Evolutionary conservation across 129 eudicot species (phyloP), one percentile per base, ranked within the genome.

Genomic region (Silybum marianum): DNA sequence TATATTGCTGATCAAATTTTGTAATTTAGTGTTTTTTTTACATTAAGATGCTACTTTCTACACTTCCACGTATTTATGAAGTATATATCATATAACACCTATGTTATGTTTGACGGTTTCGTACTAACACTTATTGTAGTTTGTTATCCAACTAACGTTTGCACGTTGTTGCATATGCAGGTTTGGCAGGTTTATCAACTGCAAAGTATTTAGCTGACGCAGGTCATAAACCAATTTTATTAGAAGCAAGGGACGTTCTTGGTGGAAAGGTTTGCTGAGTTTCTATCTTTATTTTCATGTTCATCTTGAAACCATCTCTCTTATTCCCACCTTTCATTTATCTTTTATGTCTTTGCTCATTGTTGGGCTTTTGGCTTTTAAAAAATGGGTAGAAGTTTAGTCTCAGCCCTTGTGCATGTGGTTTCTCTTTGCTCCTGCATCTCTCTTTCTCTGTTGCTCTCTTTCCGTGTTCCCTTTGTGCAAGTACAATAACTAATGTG

Each of bases 171-270:
- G 21, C 66, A 46, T 85, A 54, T 86, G n/a, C 91, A 93, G 99
- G 98, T 85, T 83, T 96, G 87, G 98, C 93, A 77, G 99, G 98
- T 72, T 88, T 96, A 85, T 93, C 95, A 73, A 96, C 99, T 71
- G 98, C 99, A 34, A 96, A 96, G 82, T 96, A 96, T 85, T 86
- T 96, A 79, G 95, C 98, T 63, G 99, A 93, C 88, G 99, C 98
- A 7, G 99, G 99, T 44, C 99, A 96, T 84, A 91, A 88, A 72
- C 99, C 98, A 9, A 88, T 96, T 60, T 85, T 96, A 75, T 72
- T 96, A 82, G 98, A 96, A 91, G 98, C 90, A 77, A 93, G 99
- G 84, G 99, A 96, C 82, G 99, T 96, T 81, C 88, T 93, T 21
- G 99, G 99, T 13, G 99, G 99, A 81, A 96, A 96, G 98, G 99